These are phyloP conservation scores for Crataegus laevigata DNA, from an alignment of 306 rosid genomes.

Conservation along the genomic window DNA sequence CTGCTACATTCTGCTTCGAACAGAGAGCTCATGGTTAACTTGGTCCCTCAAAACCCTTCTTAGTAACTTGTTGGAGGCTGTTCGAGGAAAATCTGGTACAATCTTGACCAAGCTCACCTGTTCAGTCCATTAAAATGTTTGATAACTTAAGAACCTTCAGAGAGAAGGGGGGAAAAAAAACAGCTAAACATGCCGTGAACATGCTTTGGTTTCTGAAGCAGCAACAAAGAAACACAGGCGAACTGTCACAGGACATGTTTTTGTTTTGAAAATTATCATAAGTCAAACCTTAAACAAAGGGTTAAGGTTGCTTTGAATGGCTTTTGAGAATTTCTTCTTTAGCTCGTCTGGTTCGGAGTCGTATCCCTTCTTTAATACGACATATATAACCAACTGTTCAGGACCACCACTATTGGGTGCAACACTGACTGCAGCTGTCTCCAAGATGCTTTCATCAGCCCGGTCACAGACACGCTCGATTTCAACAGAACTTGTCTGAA, in stretches of 20 bases:
- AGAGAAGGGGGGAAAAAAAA: no score
- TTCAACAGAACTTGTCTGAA: conserved; percentile 64
- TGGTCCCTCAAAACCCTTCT: conserved; percentile 81
- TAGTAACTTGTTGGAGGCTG: conserved; percentile 68
- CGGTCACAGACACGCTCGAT: conserved; percentile 65
- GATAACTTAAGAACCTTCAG: neutral
- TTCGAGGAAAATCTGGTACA: conserved; percentile 65
- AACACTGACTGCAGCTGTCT: conserved; percentile 67
- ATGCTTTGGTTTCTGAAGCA: neutral
- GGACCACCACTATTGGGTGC: conserved; percentile 60
- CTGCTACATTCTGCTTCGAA: conserved; percentile 49
- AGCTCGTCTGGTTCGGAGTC: conserved; percentile 38
- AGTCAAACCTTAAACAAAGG: conserved; percentile 68
- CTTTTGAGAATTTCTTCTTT: conserved; percentile 48
- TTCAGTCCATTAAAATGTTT: conserved; percentile 1
- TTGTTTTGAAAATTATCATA: neutral
- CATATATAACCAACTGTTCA: conserved; percentile 58
- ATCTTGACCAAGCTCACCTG: conserved; percentile 60
- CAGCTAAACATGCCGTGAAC: neutral
- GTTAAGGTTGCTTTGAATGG: conserved; percentile 67
- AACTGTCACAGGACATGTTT: no score
- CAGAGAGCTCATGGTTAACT: conserved; percentile 52
- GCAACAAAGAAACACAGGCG: neutral
- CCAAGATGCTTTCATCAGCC: conserved; percentile 56
- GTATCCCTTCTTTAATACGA: conserved; percentile 47